A percentile compares a stretch with the other conserved stretches of the same genome.
phyloP scores from a whole-genome alignment of 805 yeast genomes.

The Wickerhamiella sergipiensis region DNA sequence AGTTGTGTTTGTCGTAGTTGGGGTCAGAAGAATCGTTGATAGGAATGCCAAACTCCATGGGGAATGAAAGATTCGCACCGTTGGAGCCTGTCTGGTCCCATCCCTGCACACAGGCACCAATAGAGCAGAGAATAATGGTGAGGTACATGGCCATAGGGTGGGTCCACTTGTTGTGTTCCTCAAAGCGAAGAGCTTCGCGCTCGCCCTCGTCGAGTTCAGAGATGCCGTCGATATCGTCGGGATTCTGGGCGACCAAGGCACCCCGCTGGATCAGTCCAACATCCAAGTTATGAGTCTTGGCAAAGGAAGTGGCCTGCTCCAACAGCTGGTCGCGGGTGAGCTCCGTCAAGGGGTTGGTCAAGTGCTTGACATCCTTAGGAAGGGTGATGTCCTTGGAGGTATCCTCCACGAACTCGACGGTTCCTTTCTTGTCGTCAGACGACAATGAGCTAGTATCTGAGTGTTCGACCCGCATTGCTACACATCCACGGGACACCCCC shows the following conservation, averaged over 20 bases:
- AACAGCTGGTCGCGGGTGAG: constrained; percentile 16
- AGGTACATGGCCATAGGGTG: constrained; percentile 30
- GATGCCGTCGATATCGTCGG: constrained; percentile 20
- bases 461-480: neutral
- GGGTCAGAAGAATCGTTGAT: constrained; percentile 3
- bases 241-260: constrained; percentile 38
- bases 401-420: neutral
- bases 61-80: constrained; percentile 47
- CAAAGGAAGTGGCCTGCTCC: constrained; percentile 17
- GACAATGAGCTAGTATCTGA: neutral
- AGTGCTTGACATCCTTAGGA: neutral
- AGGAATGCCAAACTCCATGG: constrained; percentile 31
- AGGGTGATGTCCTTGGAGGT: neutral
- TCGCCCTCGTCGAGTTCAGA: constrained; percentile 23
- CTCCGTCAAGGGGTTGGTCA: neutral
- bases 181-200: constrained; percentile 27
- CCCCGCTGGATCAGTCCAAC: constrained; percentile 24
- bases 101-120: constrained; percentile 58
- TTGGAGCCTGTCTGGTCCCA: constrained; percentile 60
- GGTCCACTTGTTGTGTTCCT: constrained; percentile 33
- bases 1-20: constrained; percentile 17
- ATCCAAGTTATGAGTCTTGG: constrained; percentile 12
- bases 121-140: constrained; percentile 44
- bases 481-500: neutral
- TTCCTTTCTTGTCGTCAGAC: neutral